A percentile compares a stretch with the other conserved stretches of the same genome.
Conservation (phyloP, 148 eudicot species). For the Rhododendron molle region DNA sequence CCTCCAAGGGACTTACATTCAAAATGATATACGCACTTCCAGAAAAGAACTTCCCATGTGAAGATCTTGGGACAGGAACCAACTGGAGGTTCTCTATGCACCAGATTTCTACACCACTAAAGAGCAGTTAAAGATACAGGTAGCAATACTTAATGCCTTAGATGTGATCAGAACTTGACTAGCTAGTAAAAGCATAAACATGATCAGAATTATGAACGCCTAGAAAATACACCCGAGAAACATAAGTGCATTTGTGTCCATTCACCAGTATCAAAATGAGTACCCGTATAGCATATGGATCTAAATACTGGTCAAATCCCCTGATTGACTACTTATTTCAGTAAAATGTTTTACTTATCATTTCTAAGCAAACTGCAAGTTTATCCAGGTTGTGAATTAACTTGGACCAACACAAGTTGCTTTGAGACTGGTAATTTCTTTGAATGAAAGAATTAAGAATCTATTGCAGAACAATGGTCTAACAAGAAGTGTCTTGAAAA, state of each 20-base stretch:
- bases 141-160: not conserved
- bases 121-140: constrained; percentile 24
- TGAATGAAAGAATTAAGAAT: not conserved
- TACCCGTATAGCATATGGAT: not conserved
- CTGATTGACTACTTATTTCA: not conserved
- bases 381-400: not conserved
- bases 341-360: not conserved
- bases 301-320: not conserved
- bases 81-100: constrained; percentile 46
- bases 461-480: not conserved
- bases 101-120: constrained; percentile 68
- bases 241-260: not conserved
- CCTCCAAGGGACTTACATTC: constrained; percentile 40
- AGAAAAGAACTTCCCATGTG: constrained; percentile 52
- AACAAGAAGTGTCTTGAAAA: not conserved
- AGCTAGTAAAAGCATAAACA: not conserved
- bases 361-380: not conserved
- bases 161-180: not conserved
- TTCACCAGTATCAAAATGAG: not conserved
- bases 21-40: constrained; percentile 67
- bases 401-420: not conserved
- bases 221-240: not conserved
- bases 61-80: constrained; percentile 54
- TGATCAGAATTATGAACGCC: not conserved
- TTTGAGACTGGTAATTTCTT: not conserved